Evolutionary conservation across 1,284 basidiomycete genomes (phyloP).

Genomic region (Phylloporus sp.): DNA sequence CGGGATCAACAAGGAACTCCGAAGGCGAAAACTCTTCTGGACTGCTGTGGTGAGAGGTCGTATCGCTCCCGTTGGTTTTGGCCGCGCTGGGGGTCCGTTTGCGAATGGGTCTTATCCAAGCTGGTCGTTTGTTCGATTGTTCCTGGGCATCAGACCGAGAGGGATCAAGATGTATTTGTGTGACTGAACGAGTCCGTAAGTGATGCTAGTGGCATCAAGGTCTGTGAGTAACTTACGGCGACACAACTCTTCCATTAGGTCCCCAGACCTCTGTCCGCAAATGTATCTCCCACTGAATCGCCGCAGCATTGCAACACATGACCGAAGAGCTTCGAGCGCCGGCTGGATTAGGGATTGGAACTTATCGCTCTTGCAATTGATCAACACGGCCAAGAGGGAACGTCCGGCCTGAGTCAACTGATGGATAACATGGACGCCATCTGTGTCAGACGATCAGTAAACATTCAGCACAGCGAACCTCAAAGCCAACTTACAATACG

Average conservation of each 20-base stretch:
- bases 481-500: conserved; percentile 75
- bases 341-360: conserved; percentile 79
- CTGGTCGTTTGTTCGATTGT: conserved; percentile 65
- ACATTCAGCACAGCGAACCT: conserved; percentile 10
- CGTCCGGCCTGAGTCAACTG: conserved; percentile 92
- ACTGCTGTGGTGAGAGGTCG: conserved; percentile 65
- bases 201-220: not conserved
- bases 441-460: conserved; percentile 48
- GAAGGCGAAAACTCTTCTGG: conserved; percentile 70
- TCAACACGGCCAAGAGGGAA: conserved; percentile 82
- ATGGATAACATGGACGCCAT: conserved; percentile 92
- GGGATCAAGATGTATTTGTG: conserved; percentile 84
- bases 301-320: conserved; percentile 82
- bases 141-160: conserved; percentile 59
- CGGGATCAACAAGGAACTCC: conserved; percentile 62
- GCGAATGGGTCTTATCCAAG: conserved; percentile 87
- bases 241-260: conserved; percentile 92
- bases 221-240: conserved; percentile 67
- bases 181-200: conserved; percentile 60
- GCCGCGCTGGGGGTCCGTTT: conserved; percentile 67
- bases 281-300: conserved; percentile 84
- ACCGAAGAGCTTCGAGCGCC: conserved; percentile 82
- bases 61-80: conserved; percentile 47
- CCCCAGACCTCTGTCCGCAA: conserved; percentile 86
- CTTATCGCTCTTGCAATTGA: conserved; percentile 77